Evolutionary conservation across 176 grass and related monocot species (phyloP).

Genomic region (Oryza punctata): DNA sequence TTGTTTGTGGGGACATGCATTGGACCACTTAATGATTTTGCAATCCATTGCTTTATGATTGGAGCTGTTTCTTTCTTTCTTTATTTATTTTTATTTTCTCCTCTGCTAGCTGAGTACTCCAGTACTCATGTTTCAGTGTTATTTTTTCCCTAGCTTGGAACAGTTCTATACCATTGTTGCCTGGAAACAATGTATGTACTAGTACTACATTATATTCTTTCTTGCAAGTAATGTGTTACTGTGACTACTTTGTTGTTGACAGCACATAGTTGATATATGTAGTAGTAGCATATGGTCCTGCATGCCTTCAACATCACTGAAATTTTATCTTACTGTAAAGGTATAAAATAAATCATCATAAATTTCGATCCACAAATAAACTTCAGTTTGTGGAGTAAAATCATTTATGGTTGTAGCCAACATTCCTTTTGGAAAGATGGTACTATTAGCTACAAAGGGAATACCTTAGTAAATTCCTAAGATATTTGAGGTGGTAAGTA

Average conservation of each 20-base stretch:
- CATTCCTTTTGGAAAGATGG: not conserved
- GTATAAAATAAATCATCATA: not conserved
- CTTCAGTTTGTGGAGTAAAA: not conserved
- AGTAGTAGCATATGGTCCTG: not conserved
- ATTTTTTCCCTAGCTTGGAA: not conserved
- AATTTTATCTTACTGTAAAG: not conserved
- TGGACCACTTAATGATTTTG: conserved; percentile 69
- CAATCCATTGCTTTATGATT: conserved; percentile 82
- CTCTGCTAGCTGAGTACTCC: no score
- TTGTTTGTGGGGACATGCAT: conserved; percentile 20
- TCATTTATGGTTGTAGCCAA: not conserved
- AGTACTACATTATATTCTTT: not conserved
- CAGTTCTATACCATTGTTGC: not conserved
- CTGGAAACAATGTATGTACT: no score
- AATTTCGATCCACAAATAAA: not conserved
- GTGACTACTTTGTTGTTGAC: no score
- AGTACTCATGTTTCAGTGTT: no score
- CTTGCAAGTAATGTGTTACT: not conserved
- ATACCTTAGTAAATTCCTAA: not conserved
- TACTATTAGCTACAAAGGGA: not conserved
- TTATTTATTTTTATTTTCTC: not conserved
- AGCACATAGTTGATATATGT: not conserved
- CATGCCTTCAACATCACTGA: not conserved
- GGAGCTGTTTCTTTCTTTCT: not conserved
- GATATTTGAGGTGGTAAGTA: not conserved